Conservation (phyloP, 108 stramenopile genomes). For the Cyclotella choctawhatcheeana region DNA sequence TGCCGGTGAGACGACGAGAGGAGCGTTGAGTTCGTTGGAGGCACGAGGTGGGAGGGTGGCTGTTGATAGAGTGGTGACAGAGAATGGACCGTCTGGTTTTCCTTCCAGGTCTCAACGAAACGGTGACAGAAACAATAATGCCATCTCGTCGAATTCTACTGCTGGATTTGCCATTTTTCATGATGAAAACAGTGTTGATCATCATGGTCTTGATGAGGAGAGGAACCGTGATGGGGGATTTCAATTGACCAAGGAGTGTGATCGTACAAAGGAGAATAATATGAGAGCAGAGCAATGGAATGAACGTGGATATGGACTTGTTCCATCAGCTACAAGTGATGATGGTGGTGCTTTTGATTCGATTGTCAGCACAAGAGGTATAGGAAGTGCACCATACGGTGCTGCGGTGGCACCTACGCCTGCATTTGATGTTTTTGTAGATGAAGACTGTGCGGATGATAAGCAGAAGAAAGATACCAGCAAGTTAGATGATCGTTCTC, state of each 20-base stretch:
- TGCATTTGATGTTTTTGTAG: conserved; percentile 83
- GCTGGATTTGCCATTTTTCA: conserved; percentile 69
- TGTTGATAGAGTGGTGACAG: conserved; percentile 9
- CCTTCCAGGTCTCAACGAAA: background rate
- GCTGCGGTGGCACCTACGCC: conserved; percentile 12
- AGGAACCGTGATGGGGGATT: conserved; percentile 12
- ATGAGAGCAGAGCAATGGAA: conserved; percentile 76
- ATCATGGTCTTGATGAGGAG: conserved; percentile 31
- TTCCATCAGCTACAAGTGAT: background rate
- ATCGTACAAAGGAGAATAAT: conserved; percentile 78
- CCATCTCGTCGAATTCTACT: background rate
- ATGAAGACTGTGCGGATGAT: conserved; percentile 65
- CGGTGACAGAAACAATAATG: background rate
- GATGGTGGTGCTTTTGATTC: conserved; percentile 10
- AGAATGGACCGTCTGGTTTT: background rate
- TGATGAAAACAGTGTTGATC: conserved; percentile 46
- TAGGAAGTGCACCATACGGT: conserved; percentile 9
- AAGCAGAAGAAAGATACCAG: conserved; percentile 16
- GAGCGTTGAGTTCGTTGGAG: conserved; percentile 59
- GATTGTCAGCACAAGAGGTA: conserved; percentile 19
- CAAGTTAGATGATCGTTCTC: conserved; percentile 65
- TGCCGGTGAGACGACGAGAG: conserved; percentile 48
- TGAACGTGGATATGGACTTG: conserved; percentile 72
- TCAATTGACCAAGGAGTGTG: conserved; percentile 57
- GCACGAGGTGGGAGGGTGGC: conserved; percentile 53